Conservation (phyloP, 495 filamentous ascomycete genomes). For the Ramalina peruviana region DNA sequence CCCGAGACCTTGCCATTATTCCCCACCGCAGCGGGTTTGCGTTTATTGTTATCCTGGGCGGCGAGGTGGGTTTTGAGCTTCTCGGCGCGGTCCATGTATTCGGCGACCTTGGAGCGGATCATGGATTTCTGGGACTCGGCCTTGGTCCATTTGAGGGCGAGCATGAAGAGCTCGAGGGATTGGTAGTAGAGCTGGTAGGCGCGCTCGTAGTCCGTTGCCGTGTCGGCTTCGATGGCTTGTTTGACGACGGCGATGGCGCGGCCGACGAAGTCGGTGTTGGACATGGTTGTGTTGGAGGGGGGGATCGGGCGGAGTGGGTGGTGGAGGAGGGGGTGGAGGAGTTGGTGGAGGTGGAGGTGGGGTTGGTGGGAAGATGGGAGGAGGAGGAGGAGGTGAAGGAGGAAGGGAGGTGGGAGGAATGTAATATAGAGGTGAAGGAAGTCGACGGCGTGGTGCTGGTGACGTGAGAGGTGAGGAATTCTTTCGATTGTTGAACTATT, state of each 20-base stretch:
- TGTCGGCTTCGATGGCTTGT: slow-evolving; percentile 93
- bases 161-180: slow-evolving; percentile 88
- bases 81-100: slow-evolving; percentile 98
- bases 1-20: slow-evolving; percentile 70
- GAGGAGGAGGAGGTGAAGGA: too few relatives aligned
- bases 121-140: slow-evolving; percentile 91
- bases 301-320: neutral
- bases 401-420: too few relatives aligned
- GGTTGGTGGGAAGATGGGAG: neutral
- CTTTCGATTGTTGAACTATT: too few relatives aligned
- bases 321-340: neutral
- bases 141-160: slow-evolving; percentile 97
- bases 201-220: slow-evolving; percentile 87
- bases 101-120: slow-evolving; percentile 79
- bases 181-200: slow-evolving; percentile 92
- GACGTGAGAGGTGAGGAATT: too few relatives aligned
- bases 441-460: too few relatives aligned
- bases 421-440: too few relatives aligned
- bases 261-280: slow-evolving; percentile 91
- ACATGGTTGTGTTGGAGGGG: slow-evolving; percentile 47
- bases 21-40: slow-evolving; percentile 69
- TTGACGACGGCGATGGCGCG: slow-evolving; percentile 91
- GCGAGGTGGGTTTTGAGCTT: slow-evolving; percentile 86
- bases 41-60: slow-evolving; percentile 56
- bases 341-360: neutral